phyloP scores from a whole-genome alignment of 2,329 filamentous ascomycete species.

The Moelleriella libera region DNA sequence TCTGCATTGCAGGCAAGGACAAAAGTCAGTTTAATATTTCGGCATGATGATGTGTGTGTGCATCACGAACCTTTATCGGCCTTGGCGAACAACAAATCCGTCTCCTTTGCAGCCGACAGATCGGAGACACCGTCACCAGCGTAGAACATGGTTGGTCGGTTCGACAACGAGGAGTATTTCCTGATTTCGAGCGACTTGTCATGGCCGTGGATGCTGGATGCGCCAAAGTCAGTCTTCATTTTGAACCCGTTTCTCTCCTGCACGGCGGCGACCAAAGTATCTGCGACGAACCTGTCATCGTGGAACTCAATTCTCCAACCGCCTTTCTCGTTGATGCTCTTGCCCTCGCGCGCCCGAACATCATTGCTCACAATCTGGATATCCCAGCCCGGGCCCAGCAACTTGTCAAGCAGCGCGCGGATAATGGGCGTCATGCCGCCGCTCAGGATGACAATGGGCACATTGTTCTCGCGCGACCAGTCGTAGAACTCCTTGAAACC shows the following conservation, averaged over 20 bases:
- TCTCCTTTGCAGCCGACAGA: conserved; percentile 81
- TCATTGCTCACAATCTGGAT: conserved; percentile 88
- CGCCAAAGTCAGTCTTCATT: background rate
- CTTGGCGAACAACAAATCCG: conserved; percentile 87
- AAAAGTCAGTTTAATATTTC: conserved; percentile 3
- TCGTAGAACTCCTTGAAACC: conserved; percentile 77
- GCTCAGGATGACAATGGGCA: conserved; percentile 84
- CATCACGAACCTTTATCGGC: conserved; percentile 57
- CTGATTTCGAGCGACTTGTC: conserved; percentile 90
- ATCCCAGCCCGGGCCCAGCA: conserved; percentile 65
- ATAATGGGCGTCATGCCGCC: conserved; percentile 92
- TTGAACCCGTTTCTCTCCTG: background rate
- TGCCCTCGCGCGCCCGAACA: conserved; percentile 47
- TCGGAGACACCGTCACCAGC: conserved; percentile 92
- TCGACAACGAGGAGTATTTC: conserved; percentile 64
- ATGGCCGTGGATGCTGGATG: conserved; percentile 66
- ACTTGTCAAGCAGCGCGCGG: conserved; percentile 61
- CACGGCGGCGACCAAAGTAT: background rate
- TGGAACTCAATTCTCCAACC: conserved; percentile 86
- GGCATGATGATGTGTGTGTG: background rate
- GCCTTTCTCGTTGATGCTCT: conserved; percentile 61
- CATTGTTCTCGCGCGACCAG: conserved; percentile 68
- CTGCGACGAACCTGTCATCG: conserved; percentile 55
- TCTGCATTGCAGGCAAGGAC: conserved; percentile 32
- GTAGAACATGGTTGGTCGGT: conserved; percentile 79